Percentiles rank a stretch among this genome's conserved stretches.
These are phyloP conservation scores for Wickerhamiella infanticola DNA, from an alignment of 1,139 yeast genomes.

Conservation along the genomic window DNA sequence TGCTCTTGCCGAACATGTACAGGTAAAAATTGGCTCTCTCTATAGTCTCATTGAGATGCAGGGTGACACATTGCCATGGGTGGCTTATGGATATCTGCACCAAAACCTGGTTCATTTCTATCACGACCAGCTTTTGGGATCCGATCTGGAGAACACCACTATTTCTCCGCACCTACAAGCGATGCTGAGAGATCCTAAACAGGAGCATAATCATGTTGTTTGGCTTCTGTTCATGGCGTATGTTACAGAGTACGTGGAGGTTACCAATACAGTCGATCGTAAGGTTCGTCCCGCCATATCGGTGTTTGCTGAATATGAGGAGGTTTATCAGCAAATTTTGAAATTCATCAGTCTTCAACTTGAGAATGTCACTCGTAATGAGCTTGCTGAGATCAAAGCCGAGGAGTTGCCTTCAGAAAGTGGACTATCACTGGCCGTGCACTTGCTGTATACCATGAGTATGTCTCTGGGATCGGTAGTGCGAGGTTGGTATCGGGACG, in stretches of 20 bases:
- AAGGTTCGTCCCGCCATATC: neutral
- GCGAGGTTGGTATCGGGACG: conserved; percentile 14
- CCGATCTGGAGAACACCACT: neutral
- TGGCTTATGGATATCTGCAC: neutral
- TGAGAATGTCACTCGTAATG: neutral
- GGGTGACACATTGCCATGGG: neutral
- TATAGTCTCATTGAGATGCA: neutral
- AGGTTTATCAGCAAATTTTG: neutral
- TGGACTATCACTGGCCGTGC: conserved; percentile 2
- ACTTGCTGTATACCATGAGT: conserved; percentile 7
- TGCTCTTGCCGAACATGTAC: neutral
- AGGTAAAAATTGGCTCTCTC: neutral
- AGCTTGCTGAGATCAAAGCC: conserved; percentile 1
- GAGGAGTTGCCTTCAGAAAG: neutral
- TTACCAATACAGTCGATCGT: neutral
- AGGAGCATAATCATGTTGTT: neutral
- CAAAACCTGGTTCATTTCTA: neutral
- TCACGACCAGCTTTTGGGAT: neutral
- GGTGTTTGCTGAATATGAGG: neutral
- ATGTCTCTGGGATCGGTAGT: conserved; percentile 6
- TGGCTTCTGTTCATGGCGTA: neutral
- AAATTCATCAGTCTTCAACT: neutral
- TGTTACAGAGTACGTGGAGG: neutral
- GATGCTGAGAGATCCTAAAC: neutral
- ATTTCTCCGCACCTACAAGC: neutral